Percentiles rank a stretch among this genome's conserved stretches.
Conservation (phyloP, 2,329 filamentous ascomycete species). For the Fusarium multiceps region DNA sequence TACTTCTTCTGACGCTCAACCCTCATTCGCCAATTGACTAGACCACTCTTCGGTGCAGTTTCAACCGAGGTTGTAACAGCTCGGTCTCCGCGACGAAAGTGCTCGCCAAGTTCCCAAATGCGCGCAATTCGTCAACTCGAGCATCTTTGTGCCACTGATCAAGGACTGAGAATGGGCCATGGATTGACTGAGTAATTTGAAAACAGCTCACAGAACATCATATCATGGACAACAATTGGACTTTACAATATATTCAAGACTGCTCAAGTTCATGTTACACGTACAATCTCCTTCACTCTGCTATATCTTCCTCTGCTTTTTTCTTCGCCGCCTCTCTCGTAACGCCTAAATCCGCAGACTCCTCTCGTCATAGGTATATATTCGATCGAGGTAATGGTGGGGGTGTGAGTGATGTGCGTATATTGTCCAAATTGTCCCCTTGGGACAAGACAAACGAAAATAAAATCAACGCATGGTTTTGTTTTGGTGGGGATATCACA, state of each 20-base stretch:
- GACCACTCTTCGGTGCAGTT: constrained; percentile 15
- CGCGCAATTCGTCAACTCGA: neutral
- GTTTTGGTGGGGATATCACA: constrained; percentile 41
- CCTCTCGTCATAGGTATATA: constrained; percentile 36
- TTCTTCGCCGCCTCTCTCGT: constrained; percentile 27
- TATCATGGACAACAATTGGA: too few relatives aligned
- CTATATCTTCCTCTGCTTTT: constrained; percentile 21
- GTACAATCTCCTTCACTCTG: constrained; percentile 39
- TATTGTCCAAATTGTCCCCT: constrained; percentile 23
- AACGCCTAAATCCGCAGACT: constrained; percentile 40
- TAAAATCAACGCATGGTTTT: constrained; percentile 35
- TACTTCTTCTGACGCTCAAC: neutral
- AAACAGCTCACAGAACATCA: too few relatives aligned
- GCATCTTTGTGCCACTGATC: neutral
- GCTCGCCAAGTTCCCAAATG: constrained; percentile 1
- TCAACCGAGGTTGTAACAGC: constrained; percentile 21
- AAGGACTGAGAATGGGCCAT: neutral
- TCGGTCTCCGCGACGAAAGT: constrained; percentile 15
- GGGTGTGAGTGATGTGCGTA: constrained; percentile 11
- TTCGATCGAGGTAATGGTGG: constrained; percentile 35
- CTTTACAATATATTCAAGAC: constrained; percentile 44
- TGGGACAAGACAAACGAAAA: constrained; percentile 29
- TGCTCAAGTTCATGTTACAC: constrained; percentile 44
- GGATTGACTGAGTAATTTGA: too few relatives aligned
- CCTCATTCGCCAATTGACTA: constrained; percentile 6